Percentiles rank a stretch among this genome's conserved stretches.
These are phyloP conservation scores for Clathrus columnatus DNA, from an alignment of 768 basidiomycete species.

Conservation along the genomic window DNA sequence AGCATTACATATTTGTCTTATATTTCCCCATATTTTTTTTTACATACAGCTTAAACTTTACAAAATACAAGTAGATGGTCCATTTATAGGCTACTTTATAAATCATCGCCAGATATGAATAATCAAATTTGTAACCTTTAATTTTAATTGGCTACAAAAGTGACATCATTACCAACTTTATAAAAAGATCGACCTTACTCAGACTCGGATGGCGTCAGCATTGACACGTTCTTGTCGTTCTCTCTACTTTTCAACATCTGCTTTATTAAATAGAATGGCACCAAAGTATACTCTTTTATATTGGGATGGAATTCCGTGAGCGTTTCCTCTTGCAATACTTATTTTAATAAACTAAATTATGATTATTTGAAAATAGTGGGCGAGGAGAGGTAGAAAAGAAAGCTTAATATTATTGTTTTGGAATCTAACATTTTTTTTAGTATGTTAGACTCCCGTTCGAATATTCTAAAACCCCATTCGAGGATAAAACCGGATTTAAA, in stretches of 20 bases:
- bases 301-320: conserved; percentile 8
- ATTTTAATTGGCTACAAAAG: no score
- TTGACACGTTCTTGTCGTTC: not conserved
- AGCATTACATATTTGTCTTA: no score
- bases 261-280: not conserved
- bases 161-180: no score
- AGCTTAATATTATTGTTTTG: not conserved
- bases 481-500: conserved; percentile 17
- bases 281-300: conserved; percentile 4
- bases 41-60: no score
- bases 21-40: no score
- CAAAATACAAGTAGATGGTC: no score
- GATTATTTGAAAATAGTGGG: not conserved
- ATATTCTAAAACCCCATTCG: conserved; percentile 20
- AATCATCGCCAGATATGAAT: no score
- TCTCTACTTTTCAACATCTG: not conserved
- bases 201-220: not conserved
- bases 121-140: no score
- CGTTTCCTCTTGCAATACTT: not conserved
- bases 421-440: not conserved
- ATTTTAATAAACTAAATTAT: not conserved
- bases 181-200: not conserved
- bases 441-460: conserved; percentile 5
- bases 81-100: no score
- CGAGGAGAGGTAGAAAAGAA: not conserved